phyloP scores from a whole-genome alignment of 106 monocot species.

The Platanthera zijinensis region DNA sequence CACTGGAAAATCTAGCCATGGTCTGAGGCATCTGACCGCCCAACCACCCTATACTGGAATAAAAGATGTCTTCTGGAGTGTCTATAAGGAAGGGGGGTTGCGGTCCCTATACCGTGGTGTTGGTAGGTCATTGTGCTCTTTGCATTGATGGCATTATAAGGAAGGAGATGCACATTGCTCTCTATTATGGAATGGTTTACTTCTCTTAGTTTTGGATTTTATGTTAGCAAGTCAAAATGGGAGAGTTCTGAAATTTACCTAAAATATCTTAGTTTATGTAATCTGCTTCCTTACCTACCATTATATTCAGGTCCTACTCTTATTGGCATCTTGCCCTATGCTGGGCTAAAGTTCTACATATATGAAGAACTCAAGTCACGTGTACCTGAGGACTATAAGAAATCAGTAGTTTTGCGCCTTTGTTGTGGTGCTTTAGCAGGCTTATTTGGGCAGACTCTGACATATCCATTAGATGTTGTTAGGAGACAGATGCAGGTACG shows the following conservation, averaged over 20 bases:
- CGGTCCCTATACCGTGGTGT: slow-evolving; percentile 89
- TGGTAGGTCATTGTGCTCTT: slow-evolving; percentile 29
- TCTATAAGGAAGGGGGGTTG: slow-evolving; percentile 75
- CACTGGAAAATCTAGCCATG: slow-evolving; percentile 10
- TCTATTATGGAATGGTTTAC: neutral
- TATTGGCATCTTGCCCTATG: slow-evolving; percentile 88
- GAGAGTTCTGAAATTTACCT: neutral
- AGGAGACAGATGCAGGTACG: slow-evolving; percentile 91
- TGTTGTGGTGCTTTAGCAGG: slow-evolving; percentile 88
- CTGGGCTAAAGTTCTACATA: slow-evolving; percentile 86
- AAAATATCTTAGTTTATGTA: neutral
- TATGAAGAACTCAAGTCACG: slow-evolving; percentile 73
- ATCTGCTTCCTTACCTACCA: neutral
- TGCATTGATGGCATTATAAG: neutral
- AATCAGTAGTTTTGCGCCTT: slow-evolving; percentile 46
- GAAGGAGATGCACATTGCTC: neutral
- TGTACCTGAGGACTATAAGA: slow-evolving; percentile 61
- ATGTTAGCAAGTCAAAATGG: neutral
- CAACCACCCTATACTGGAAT: slow-evolving; percentile 53
- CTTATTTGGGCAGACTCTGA: slow-evolving; percentile 85
- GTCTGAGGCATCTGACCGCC: slow-evolving; percentile 12
- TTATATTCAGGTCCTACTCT: slow-evolving; percentile 60
- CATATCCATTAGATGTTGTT: slow-evolving; percentile 87
- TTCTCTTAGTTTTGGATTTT: neutral
- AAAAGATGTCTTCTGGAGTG: slow-evolving; percentile 61